phyloP scores from a whole-genome alignment of 371 early-diverging fungal genomes.

The Rhizopus delemar region DNA sequence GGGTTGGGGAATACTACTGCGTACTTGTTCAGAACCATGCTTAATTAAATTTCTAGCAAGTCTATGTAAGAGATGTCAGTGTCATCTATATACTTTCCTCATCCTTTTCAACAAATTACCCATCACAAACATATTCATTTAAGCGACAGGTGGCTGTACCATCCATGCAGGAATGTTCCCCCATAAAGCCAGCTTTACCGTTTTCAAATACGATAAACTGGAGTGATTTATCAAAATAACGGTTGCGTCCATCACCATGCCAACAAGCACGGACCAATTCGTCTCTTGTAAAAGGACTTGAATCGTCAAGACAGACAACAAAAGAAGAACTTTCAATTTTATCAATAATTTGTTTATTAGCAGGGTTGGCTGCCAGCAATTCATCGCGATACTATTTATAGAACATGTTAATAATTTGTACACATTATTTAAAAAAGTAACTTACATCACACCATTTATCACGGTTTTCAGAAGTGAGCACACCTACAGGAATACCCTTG shows the following conservation, averaged over 20 bases:
- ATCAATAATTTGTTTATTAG: constrained; percentile 72
- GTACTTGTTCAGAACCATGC: constrained; percentile 56
- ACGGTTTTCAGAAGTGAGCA: constrained; percentile 88
- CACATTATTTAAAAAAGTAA: background rate
- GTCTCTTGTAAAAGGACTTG: constrained; percentile 79
- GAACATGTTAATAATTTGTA: background rate
- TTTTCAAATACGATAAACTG: constrained; percentile 95
- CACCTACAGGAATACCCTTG: constrained; percentile 79
- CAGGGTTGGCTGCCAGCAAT: constrained; percentile 65
- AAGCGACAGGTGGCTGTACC: constrained; percentile 88
- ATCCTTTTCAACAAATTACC: constrained; percentile 25
- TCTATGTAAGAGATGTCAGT: constrained; percentile 6
- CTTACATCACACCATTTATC: constrained; percentile 90
- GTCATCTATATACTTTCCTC: background rate
- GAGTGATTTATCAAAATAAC: constrained; percentile 91
- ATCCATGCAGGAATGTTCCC: constrained; percentile 97
- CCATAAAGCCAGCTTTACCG: constrained; percentile 93
- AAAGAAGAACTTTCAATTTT: constrained; percentile 84
- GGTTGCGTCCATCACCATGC: constrained; percentile 93
- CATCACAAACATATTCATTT: constrained; percentile 65
- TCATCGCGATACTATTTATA: constrained; percentile 53
- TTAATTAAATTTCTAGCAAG: constrained; percentile 57
- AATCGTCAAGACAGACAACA: constrained; percentile 86
- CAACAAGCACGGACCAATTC: constrained; percentile 82
- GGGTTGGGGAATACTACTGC: constrained; percentile 64